Evolutionary conservation across 768 basidiomycete species (phyloP).

Genomic region (Lentinus tigrinus): DNA sequence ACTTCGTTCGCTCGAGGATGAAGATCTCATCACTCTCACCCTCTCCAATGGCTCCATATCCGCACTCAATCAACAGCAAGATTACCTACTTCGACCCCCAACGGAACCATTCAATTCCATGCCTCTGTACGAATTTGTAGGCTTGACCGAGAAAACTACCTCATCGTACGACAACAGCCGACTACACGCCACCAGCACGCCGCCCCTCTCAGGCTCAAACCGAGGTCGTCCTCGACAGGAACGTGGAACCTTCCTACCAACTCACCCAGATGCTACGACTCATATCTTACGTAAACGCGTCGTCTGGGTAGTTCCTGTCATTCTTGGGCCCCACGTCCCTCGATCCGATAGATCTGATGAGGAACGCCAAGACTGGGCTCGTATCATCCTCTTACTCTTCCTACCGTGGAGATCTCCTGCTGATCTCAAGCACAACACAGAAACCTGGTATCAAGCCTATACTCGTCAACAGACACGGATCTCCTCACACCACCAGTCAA

Average conservation of each 20-base stretch:
- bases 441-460: no score
- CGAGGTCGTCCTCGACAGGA: not conserved
- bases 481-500: no score
- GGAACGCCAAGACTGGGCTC: not conserved
- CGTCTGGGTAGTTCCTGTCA: constrained; percentile 1
- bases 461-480: no score
- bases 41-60: not conserved
- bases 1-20: not conserved
- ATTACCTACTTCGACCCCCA: not conserved
- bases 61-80: not conserved
- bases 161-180: not conserved
- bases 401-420: not conserved
- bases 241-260: not conserved
- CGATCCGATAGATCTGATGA: not conserved
- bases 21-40: not conserved
- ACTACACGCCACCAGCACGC: no score
- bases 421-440: not conserved
- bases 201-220: no score
- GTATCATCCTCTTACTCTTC: no score
- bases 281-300: not conserved
- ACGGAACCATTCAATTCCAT: not conserved
- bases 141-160: not conserved
- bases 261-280: constrained; percentile 1
- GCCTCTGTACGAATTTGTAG: not conserved
- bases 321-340: constrained; percentile 2